A percentile compares a stretch with the other conserved stretches of the same genome.
Conservation (phyloP, 2,329 filamentous ascomycete genomes). For the Drechmeria coniospora region DNA sequence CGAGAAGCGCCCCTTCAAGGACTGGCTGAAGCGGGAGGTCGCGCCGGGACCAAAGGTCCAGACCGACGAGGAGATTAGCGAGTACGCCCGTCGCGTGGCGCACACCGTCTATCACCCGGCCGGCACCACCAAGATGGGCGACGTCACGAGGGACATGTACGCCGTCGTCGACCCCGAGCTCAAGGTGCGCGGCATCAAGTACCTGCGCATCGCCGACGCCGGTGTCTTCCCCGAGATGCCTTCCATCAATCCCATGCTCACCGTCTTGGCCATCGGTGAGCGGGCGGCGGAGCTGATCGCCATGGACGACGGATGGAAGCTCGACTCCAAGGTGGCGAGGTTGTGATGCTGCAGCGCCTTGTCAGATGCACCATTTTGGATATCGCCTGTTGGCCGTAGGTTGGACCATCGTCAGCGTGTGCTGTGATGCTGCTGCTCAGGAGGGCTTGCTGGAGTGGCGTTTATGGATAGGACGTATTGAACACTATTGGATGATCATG, state of each 20-base stretch:
- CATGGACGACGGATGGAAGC: slow-evolving; percentile 44
- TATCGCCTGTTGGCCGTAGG: no score
- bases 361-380: no score
- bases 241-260: slow-evolving; percentile 82
- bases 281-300: slow-evolving; percentile 66
- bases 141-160: slow-evolving; percentile 48
- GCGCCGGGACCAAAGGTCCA: slow-evolving; percentile 60
- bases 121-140: slow-evolving; percentile 83
- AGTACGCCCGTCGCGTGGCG: slow-evolving; percentile 67
- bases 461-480: no score
- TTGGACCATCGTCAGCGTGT: no score
- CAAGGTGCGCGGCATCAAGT: slow-evolving; percentile 56
- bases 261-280: slow-evolving; percentile 72
- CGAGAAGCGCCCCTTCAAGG: slow-evolving; percentile 59
- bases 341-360: slow-evolving; percentile 10
- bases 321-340: slow-evolving; percentile 13
- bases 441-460: no score
- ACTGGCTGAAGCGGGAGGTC: slow-evolving; percentile 71
- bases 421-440: no score
- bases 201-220: slow-evolving; percentile 68
- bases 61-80: slow-evolving; percentile 64
- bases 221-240: slow-evolving; percentile 82
- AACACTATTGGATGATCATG: no score
- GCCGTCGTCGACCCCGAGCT: slow-evolving; percentile 70
- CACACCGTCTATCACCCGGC: slow-evolving; percentile 87